Percentiles rank a stretch among this genome's conserved stretches.
Conservation (phyloP, 73 alveolate genomes). For the Durusdinium trenchii region DNA sequence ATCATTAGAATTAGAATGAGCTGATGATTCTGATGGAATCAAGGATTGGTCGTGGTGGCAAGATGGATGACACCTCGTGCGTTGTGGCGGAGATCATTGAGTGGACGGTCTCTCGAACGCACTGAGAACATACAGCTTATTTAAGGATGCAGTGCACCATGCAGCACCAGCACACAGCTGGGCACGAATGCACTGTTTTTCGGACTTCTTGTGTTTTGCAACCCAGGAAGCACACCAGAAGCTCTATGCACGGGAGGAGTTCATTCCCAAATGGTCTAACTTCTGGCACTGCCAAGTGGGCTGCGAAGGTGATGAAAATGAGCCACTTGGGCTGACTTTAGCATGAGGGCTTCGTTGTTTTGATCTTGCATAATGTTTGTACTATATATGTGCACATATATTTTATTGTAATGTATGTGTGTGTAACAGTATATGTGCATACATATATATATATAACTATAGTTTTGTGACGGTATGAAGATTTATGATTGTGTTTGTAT, state of each 20-base stretch:
- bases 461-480: no score
- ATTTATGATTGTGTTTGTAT: no score
- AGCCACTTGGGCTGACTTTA: neutral
- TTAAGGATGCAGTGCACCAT: neutral
- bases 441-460: no score
- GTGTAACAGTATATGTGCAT: no score
- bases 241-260: slow-evolving; percentile 86
- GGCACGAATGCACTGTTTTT: neutral
- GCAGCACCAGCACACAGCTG: neutral
- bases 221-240: slow-evolving; percentile 84
- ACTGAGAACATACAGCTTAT: neutral
- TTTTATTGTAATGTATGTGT: no score
- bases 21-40: neutral
- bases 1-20: neutral
- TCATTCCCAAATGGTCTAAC: slow-evolving; percentile 64
- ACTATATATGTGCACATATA: no score
- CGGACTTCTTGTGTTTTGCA: no score
- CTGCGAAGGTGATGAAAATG: slow-evolving; percentile 79
- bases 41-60: slow-evolving; percentile 91
- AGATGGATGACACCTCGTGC: slow-evolving; percentile 94
- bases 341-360: neutral
- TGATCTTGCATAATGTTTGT: no score
- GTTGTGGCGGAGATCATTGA: slow-evolving; percentile 92
- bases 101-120: slow-evolving; percentile 67
- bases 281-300: slow-evolving; percentile 92